Evolutionary conservation across 306 rosid genomes (phyloP), one percentile per base, ranked within the genome.

Genomic region (Quercus mongolica): DNA sequence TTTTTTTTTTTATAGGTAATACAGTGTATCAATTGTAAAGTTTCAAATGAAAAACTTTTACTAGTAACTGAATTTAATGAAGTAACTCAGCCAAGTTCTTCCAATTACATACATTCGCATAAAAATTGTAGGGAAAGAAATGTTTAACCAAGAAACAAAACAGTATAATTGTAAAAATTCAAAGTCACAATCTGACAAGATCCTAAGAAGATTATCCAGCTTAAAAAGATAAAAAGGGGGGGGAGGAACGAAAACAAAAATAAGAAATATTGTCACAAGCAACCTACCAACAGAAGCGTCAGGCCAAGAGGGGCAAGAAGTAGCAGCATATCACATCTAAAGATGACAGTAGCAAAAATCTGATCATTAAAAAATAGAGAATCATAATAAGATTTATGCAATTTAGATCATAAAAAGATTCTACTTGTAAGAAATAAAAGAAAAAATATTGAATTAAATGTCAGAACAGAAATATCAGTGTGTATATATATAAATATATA

Each of bases 271-370:
- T 8, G 35, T 19, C 33, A 21, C 65, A 79, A 26, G 63, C 58
- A 77, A 80, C 89, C 23, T 87, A 94, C 98, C 97, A 94, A 63
- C 80, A 94, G 86, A 74, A 94, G 89, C 79, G 84, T 88, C 82
- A 94, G 80, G 82, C 97, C 95, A 55, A 92, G 87, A 78, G 97
- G 94, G 21, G 91, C 26, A 81, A 94, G 92, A 87, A 94, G 97
- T 81, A 94, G 80, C 79, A 94, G 79, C 79, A 86, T 85, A 86
- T 94, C 98, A 87, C 98, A 94, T 90, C 98, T 88, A 85, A 94
- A 89, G 80, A 83, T 74, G 76, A 83, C 64, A 6, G 98, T 91
- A 78, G 98, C 93, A 80, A 91, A 94, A 78, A 94, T 87, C 98
- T 94, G 95, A 85, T 56, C 61, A 88, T 73, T 76, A 75, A 56